Percentiles rank a stretch among this genome's conserved stretches.
Conservation (phyloP, 768 basidiomycete genomes). For the Kwoniella bestiolae region DNA sequence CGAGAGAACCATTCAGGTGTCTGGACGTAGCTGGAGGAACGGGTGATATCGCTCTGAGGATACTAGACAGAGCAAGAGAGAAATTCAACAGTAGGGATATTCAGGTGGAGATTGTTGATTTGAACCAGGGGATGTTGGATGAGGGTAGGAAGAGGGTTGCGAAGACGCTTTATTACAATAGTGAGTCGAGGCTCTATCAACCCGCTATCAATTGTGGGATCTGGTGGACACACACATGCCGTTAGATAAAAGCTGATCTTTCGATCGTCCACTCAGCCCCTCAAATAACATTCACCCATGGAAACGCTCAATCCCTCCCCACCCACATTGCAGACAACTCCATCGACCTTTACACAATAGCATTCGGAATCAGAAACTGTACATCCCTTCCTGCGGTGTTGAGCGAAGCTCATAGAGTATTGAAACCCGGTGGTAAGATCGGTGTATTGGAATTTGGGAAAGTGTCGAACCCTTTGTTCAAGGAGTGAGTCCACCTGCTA, state of each 20-base stretch:
- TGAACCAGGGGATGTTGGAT: slow-evolving; percentile 92
- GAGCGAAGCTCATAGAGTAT: slow-evolving; percentile 84
- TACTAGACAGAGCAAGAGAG: slow-evolving; percentile 87
- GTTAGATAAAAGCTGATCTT: not conserved
- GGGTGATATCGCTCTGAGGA: slow-evolving; percentile 90
- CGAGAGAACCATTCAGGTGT: slow-evolving; percentile 62
- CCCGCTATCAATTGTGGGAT: too few relatives aligned
- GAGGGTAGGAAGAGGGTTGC: slow-evolving; percentile 89
- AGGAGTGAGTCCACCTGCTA: slow-evolving; percentile 63
- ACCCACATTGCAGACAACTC: slow-evolving; percentile 74
- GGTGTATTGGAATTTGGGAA: slow-evolving; percentile 95
- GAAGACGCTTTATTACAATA: slow-evolving; percentile 97
- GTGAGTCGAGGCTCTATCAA: slow-evolving; percentile 64
- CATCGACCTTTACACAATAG: slow-evolving; percentile 96
- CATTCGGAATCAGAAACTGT: slow-evolving; percentile 97
- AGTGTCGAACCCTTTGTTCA: slow-evolving; percentile 83
- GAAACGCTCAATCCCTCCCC: slow-evolving; percentile 84
- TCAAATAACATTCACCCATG: slow-evolving; percentile 88
- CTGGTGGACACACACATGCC: not conserved
- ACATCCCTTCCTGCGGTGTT: slow-evolving; percentile 88
- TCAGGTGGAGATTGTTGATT: slow-evolving; percentile 85
- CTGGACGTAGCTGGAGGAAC: slow-evolving; percentile 98
- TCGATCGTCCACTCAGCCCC: slow-evolving; percentile 65
- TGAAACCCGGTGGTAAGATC: slow-evolving; percentile 94
- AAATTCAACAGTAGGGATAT: slow-evolving; percentile 88